A percentile compares a stretch with the other conserved stretches of the same genome.
phyloP scores from a whole-genome alignment of 1,284 basidiomycete species.

The Trichosporon coremiiforme region DNA sequence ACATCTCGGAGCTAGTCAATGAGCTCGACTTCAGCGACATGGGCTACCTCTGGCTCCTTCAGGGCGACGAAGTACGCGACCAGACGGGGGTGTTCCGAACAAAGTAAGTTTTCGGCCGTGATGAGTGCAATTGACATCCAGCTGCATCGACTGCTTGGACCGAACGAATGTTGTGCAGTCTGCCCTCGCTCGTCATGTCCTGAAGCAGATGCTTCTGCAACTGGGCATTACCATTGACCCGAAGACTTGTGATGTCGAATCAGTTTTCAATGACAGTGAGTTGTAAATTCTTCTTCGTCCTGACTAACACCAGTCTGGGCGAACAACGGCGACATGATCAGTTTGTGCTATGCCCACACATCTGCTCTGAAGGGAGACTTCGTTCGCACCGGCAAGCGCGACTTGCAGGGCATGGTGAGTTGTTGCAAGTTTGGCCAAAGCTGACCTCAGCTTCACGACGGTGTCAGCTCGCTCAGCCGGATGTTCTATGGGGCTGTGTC shows the following conservation, averaged over 20 bases:
- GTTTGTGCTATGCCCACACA: conserved; percentile 62
- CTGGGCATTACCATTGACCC: conserved; percentile 60
- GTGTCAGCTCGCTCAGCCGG: conserved; percentile 85
- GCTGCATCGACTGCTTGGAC: conserved; percentile 89
- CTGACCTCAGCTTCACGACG: conserved; percentile 64
- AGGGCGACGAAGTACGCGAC: conserved; percentile 69
- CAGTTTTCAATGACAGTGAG: conserved; percentile 82
- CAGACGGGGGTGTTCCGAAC: conserved; percentile 80
- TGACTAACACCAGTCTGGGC: conserved; percentile 73
- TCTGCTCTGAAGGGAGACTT: conserved; percentile 87
- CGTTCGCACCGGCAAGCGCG: conserved; percentile 91
- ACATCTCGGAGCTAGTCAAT: conserved; percentile 77
- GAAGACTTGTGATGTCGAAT: conserved; percentile 63
- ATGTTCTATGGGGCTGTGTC: conserved; percentile 64
- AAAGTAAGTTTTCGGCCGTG: conserved; percentile 41
- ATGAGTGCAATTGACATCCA: conserved; percentile 57
- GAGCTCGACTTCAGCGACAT: conserved; percentile 74
- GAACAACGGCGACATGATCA: conserved; percentile 54
- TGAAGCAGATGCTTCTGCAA: conserved; percentile 77
- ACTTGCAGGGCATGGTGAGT: conserved; percentile 80
- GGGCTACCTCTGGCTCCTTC: conserved; percentile 85
- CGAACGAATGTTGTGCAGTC: conserved; percentile 90
- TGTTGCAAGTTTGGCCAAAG: not conserved
- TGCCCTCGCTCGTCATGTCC: conserved; percentile 80
- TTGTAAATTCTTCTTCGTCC: conserved; percentile 4